phyloP scores from a whole-genome alignment of 1,284 basidiomycete species.

The Tremellales sp. region DNA sequence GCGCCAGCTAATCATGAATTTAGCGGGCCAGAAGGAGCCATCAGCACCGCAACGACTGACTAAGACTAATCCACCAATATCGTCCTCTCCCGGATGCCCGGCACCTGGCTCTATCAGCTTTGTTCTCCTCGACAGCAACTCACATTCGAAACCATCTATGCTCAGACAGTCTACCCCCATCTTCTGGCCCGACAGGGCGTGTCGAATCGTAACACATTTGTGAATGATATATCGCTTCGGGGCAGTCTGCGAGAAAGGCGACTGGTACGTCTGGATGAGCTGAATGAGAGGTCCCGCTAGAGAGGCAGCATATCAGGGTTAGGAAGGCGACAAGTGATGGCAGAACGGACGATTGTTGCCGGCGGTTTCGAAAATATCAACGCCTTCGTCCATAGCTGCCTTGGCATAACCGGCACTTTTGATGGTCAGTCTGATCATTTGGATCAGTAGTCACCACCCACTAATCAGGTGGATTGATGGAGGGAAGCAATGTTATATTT shows the following conservation, averaged over 20 bases:
- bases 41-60: constrained; percentile 50
- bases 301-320: neutral
- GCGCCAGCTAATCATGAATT: constrained; percentile 60
- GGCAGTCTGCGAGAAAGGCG: constrained; percentile 5
- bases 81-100: constrained; percentile 92
- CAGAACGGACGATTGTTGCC: constrained; percentile 71
- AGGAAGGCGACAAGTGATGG: neutral
- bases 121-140: no score
- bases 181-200: constrained; percentile 73
- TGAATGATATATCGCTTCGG: constrained; percentile 70
- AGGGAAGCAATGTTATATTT: constrained; percentile 85
- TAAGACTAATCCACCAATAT: constrained; percentile 85
- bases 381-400: constrained; percentile 82
- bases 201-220: constrained; percentile 84
- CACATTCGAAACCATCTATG: constrained; percentile 84
- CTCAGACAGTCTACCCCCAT: constrained; percentile 80
- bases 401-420: constrained; percentile 62
- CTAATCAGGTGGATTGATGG: constrained; percentile 89
- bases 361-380: constrained; percentile 87
- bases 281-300: constrained; percentile 76
- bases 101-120: constrained; percentile 51
- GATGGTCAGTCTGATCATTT: constrained; percentile 3
- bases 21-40: neutral
- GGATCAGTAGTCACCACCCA: constrained; percentile 10
- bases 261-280: constrained; percentile 39